Evolutionary conservation across 2,329 filamentous ascomycete species (phyloP).

Genomic region (Chrysoporthe deuterocubensis): DNA sequence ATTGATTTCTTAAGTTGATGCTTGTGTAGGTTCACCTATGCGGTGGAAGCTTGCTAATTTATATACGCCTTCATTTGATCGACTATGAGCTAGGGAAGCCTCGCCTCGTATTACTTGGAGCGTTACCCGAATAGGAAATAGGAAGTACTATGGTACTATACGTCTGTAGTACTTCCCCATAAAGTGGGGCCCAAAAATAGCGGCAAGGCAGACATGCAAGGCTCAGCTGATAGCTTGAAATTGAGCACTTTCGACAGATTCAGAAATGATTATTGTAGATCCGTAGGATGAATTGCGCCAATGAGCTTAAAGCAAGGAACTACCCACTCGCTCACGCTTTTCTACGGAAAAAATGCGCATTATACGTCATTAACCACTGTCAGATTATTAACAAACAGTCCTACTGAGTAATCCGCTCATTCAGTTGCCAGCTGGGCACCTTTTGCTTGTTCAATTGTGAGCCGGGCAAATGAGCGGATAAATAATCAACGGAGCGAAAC

Average conservation of each 20-base stretch:
- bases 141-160: not conserved
- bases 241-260: not conserved
- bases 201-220: not conserved
- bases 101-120: not conserved
- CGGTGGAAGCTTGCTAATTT: not conserved
- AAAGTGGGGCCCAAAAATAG: not conserved
- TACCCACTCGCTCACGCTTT: not conserved
- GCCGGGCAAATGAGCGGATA: too few relatives aligned
- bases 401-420: too few relatives aligned
- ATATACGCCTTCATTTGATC: not conserved
- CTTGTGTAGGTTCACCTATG: not conserved
- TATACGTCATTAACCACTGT: not conserved
- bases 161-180: not conserved
- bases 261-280: not conserved
- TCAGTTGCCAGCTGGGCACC: too few relatives aligned
- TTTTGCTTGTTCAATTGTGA: too few relatives aligned
- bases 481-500: constrained; percentile 35
- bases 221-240: not conserved
- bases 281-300: not conserved
- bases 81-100: not conserved
- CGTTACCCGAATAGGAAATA: not conserved
- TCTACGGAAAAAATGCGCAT: not conserved
- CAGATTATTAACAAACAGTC: too few relatives aligned
- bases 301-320: not conserved
- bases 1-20: not conserved